Evolutionary conservation across 2,329 filamentous ascomycete species (phyloP).

Genomic region (Grosmannia clavigera): DNA sequence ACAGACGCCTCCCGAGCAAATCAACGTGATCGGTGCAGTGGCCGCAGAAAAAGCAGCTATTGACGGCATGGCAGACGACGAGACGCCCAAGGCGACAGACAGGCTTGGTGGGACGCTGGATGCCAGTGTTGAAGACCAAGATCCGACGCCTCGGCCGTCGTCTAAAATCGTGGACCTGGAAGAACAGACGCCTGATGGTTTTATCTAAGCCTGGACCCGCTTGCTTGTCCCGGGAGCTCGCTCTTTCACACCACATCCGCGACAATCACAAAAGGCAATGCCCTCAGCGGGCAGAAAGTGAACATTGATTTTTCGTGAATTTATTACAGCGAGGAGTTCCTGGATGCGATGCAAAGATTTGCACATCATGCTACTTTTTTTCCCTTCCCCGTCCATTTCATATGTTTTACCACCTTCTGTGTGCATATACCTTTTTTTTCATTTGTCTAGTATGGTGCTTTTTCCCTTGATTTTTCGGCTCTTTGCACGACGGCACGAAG

Average conservation of each 20-base stretch:
- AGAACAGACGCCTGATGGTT: background rate
- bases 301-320: background rate
- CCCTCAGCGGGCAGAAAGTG: background rate
- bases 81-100: background rate
- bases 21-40: background rate
- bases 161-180: background rate
- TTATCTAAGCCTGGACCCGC: background rate
- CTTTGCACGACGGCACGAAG: background rate
- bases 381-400: background rate
- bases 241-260: background rate
- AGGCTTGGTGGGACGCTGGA: background rate
- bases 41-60: background rate
- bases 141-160: background rate
- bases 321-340: slow-evolving; percentile 2
- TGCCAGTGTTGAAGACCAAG: background rate
- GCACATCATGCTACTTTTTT: background rate
- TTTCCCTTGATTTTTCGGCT: background rate
- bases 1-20: slow-evolving; percentile 16
- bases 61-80: background rate
- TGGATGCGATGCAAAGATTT: background rate
- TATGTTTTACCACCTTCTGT: background rate
- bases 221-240: background rate
- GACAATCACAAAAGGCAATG: background rate
- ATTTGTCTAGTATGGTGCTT: background rate
- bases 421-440: background rate